Evolutionary conservation across 2,329 filamentous ascomycete genomes (phyloP).

Genomic region (Gremmenia infestans): DNA sequence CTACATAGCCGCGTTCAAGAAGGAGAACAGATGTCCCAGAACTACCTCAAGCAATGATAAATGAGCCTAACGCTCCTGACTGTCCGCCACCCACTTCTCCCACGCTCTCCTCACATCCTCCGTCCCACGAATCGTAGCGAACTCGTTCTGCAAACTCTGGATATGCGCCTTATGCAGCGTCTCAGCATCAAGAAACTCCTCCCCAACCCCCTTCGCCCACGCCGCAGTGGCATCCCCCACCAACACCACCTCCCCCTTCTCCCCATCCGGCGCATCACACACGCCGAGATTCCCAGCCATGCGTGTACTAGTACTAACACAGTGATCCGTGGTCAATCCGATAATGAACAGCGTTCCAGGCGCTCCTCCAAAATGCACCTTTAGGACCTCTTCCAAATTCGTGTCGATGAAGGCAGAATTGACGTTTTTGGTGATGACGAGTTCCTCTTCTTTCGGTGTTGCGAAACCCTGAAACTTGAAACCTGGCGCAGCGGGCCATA

Average conservation of each 20-base stretch:
- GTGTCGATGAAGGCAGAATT: constrained; percentile 45
- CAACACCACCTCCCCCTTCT: constrained; percentile 36
- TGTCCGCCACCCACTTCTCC: not conserved
- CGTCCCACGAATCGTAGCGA: constrained; percentile 38
- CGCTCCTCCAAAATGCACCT: constrained; percentile 16
- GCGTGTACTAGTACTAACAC: constrained; percentile 42
- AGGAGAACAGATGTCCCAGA: not conserved
- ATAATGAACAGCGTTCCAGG: constrained; percentile 26
- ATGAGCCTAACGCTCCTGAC: not conserved
- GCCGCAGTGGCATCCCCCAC: constrained; percentile 43
- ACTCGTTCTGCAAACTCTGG: constrained; percentile 43
- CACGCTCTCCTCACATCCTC: constrained; percentile 31
- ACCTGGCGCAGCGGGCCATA: constrained; percentile 33
- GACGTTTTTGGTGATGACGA: constrained; percentile 39
- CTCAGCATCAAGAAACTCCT: constrained; percentile 38
- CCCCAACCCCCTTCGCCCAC: constrained; percentile 33
- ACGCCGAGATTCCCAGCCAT: constrained; percentile 44
- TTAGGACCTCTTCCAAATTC: constrained; percentile 35
- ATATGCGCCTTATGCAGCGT: constrained; percentile 40
- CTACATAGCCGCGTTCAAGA: not conserved
- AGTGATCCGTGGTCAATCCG: constrained; percentile 45
- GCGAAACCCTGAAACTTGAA: constrained; percentile 19
- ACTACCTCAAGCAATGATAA: not conserved
- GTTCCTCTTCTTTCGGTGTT: constrained; percentile 32
- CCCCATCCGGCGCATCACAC: constrained; percentile 31